Evolutionary conservation across 2,329 filamentous ascomycete genomes (phyloP).

Genomic region (Coniella lustricola): DNA sequence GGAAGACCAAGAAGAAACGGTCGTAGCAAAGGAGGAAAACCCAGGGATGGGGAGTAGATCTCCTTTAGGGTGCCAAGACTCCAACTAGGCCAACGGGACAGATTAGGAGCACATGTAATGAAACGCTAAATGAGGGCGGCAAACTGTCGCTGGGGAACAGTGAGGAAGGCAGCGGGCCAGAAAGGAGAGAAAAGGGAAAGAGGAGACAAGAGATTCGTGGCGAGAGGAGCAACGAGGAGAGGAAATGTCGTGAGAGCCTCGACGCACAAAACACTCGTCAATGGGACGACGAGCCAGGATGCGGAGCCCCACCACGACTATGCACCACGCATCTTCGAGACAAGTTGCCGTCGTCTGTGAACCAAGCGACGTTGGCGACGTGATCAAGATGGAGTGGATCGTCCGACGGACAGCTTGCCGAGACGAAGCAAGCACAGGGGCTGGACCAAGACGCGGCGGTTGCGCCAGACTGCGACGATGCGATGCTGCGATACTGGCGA

Average conservation of each 20-base stretch:
- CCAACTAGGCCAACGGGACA: background rate
- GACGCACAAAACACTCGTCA: constrained; percentile 4
- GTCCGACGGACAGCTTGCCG: constrained; percentile 8
- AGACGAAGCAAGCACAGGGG: background rate
- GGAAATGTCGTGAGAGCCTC: background rate
- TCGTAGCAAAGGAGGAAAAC: no score
- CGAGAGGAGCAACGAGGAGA: background rate
- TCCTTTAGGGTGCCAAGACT: constrained; percentile 9
- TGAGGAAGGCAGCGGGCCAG: background rate
- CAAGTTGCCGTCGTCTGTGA: background rate
- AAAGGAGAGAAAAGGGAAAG: background rate
- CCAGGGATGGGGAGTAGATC: background rate
- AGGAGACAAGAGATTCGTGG: background rate
- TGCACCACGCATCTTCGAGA: constrained; percentile 5
- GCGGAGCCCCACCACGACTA: constrained; percentile 3
- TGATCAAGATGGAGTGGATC: constrained; percentile 9
- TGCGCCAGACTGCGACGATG: background rate
- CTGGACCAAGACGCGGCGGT: background rate
- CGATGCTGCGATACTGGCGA: no score
- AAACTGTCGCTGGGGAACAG: background rate
- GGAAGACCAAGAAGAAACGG: background rate
- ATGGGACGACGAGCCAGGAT: constrained; percentile 4
- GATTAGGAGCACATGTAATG: background rate
- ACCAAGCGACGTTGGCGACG: background rate
- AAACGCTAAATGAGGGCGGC: background rate